Evolutionary conservation across 805 yeast genomes (phyloP), one percentile per base, ranked within the genome.

Genomic region (Sungouiozyma intestinalis): DNA sequence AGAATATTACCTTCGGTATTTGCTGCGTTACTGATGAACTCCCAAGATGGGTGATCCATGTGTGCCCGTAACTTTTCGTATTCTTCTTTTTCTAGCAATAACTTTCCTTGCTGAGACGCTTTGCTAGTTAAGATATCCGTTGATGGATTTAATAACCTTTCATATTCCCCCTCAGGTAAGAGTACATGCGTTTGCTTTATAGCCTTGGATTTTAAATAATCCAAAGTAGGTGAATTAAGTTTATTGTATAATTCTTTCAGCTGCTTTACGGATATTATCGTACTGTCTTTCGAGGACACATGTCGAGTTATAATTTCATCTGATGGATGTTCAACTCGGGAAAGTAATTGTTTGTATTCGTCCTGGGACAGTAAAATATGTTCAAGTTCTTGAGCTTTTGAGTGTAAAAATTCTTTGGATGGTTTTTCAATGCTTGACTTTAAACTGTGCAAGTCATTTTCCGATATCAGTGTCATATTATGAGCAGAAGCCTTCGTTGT

Each of bases 1-100:
- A 64, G 39, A 24, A 46, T 43, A 29, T 51, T 43, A 14, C 58
- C 57, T 6, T 49, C 37, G 1, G 46, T 39, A 15, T 40, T 34
- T 1, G 53, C 46, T 29, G 48, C 42, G 15, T 45, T 40, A 24
- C 35, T 36, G 24, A 47, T 29, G 21, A 38, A 43, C 2, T 38
- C 39, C 13, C 41, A 16, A 4, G 50, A 33, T 16, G 41, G 41
- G 17, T 21, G 20, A 24, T 33, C 31, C 4, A 34, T 38, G 9
- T 37, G 13, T 20, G 27, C 16, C 17, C 20, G 16, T 17, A 41
- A n/a, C 15, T 20, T 21, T 16, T 37, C 29, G 15, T 33, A 27
- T 27, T 41, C 32, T 18, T 33, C 38, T 17, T 36, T 33, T n/a
- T 41, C 44, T 33, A 24, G 11, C 1, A 38, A 16, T 9, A 24